Conservation (phyloP, 768 basidiomycete species). For the Rubroboletus pulcherrimus region DNA sequence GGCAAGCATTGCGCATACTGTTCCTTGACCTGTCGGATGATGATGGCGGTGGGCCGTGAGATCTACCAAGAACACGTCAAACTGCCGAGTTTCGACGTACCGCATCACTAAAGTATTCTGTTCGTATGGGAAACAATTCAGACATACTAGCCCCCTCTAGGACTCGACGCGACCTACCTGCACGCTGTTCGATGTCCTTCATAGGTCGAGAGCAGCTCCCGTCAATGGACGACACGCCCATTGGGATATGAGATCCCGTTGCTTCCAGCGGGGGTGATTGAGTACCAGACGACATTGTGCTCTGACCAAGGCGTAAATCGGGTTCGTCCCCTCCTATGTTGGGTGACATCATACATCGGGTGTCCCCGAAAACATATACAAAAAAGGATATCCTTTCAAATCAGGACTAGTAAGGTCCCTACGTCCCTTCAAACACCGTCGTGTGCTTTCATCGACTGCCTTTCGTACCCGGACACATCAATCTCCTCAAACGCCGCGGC, state of each 20-base stretch:
- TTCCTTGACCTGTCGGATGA: constrained; percentile 19
- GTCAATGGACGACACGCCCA: constrained; percentile 47
- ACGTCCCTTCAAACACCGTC: not conserved
- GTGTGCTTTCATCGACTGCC: not conserved
- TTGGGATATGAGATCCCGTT: constrained; percentile 42
- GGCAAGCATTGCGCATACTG: constrained; percentile 12
- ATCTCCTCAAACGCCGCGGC: constrained; percentile 49
- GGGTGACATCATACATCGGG: constrained; percentile 28
- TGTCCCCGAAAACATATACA: constrained; percentile 18
- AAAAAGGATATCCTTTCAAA: constrained; percentile 10
- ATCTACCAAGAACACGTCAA: not conserved
- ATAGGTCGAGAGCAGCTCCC: constrained; percentile 32
- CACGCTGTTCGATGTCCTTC: constrained; percentile 44
- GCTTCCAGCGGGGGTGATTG: constrained; percentile 55
- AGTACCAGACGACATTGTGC: constrained; percentile 36
- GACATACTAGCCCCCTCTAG: not conserved
- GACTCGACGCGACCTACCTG: constrained; percentile 31
- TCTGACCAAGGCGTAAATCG: not conserved
- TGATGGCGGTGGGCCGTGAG: not conserved
- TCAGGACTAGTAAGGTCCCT: not conserved
- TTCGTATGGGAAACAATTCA: not conserved
- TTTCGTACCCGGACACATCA: constrained; percentile 42
- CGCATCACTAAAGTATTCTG: constrained; percentile 31
- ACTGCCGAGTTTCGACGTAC: constrained; percentile 8
- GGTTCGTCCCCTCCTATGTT: not conserved